Base-by-base conservation (phyloP, 2,329 filamentous ascomycete species). In the Monosporascus sp. region DNA sequence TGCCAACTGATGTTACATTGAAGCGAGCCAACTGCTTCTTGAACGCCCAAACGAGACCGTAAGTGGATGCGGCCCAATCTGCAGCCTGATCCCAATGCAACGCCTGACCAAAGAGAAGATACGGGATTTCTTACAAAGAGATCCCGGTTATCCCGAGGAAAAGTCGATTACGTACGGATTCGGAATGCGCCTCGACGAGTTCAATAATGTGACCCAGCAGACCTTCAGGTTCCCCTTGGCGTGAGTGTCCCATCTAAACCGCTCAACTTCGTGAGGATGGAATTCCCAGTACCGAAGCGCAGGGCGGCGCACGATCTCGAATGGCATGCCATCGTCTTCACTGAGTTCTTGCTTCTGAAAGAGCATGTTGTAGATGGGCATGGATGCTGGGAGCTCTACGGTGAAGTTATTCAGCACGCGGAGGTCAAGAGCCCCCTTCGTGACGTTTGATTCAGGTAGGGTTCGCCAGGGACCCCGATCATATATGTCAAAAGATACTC, bases 221-320 rank as follows among this genome's bases (percentile, higher is more conserved):
- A 62, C 58, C 24, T 48, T 57, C 36, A 57, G 53, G 17, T 37
- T 46, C 31, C 54, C 57, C 38, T 64, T 59, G 25, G 52, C 49
- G 39, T 59, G 50, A 25, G 57, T 62, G 39, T 65, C 57, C 65
- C 65, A 68, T 44, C 35, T 58, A 49, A 68, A 65, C 22, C 60
- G 58, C 48, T 67, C 64, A 36, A 67, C 62, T 27, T 63, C 60
- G 22, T 64, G 60, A 3, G 64, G 63, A 6, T 44, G 53, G 44
- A 67, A 67, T n/a, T 66, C 60, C 65, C 66, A 68, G 51, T 67
- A 69, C 11, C 66, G 57, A 17, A 67, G 45, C 20, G 56, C 53
- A 15, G 62, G 58, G 14, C 64, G 62, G 5, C 66, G 60, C 20
- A 58, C 57, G 43, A 69, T 48, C 14, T 50, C 25, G 41, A 67